phyloP scores from a whole-genome alignment of 1,284 basidiomycete genomes.

The Bondarzewia mesenterica region DNA sequence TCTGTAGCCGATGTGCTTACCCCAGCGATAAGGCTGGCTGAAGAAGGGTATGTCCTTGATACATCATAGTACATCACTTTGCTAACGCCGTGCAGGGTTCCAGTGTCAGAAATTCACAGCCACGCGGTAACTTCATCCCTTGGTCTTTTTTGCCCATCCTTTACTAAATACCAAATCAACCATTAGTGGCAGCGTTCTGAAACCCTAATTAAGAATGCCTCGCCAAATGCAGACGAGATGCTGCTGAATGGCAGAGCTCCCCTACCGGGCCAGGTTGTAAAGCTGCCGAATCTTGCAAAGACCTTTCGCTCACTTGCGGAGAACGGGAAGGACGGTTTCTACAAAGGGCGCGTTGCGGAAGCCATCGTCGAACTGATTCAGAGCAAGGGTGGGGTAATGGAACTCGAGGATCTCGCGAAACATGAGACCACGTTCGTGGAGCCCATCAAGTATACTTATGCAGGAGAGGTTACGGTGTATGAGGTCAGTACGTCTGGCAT shows the following conservation, averaged over 20 bases:
- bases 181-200: constrained; percentile 71
- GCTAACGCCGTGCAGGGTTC: constrained; percentile 40
- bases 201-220: constrained; percentile 71
- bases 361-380: constrained; percentile 83
- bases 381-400: constrained; percentile 85
- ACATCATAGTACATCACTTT: not conserved
- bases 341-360: constrained; percentile 83
- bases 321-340: constrained; percentile 86
- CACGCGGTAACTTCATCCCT: constrained; percentile 36
- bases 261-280: constrained; percentile 70
- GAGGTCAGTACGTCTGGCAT: constrained; percentile 49
- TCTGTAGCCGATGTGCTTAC: constrained; percentile 76
- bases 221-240: constrained; percentile 80
- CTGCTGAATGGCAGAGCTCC: constrained; percentile 77
- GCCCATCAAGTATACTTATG: constrained; percentile 88
- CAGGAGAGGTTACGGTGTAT: constrained; percentile 72
- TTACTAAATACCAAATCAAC: constrained; percentile 2
- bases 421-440: constrained; percentile 78
- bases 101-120: constrained; percentile 74
- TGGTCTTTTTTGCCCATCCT: not conserved
- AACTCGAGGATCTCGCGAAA: constrained; percentile 77
- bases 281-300: constrained; percentile 70
- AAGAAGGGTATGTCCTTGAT: constrained; percentile 60
- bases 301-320: constrained; percentile 79
- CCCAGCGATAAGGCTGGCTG: constrained; percentile 80